These are phyloP conservation scores for Aurifilum marmelostoma DNA, from an alignment of 2,329 filamentous ascomycete species.

Conservation along the genomic window DNA sequence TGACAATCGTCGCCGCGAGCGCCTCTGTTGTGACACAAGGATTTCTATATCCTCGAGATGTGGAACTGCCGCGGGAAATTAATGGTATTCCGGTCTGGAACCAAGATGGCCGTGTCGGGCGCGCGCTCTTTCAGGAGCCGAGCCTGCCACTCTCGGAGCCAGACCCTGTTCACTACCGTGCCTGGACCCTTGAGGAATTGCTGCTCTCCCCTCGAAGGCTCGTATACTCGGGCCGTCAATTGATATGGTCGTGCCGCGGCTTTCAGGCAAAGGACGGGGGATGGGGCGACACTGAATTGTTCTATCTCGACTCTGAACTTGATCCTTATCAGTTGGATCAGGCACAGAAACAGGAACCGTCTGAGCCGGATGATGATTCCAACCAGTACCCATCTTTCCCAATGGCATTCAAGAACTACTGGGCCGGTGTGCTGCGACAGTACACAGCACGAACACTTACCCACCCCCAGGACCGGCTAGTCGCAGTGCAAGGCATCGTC, in stretches of 20 bases:
- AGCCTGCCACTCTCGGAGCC: background rate
- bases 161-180: background rate
- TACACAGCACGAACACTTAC: conserved; percentile 6
- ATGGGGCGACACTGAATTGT: background rate
- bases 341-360: background rate
- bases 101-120: background rate
- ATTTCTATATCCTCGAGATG: background rate
- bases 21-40: background rate
- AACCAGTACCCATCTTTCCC: background rate
- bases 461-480: background rate
- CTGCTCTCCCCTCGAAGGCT: background rate
- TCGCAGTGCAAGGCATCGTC: background rate
- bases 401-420: background rate
- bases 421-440: background rate
- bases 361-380: background rate
- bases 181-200: background rate
- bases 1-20: background rate
- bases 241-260: conserved; percentile 2
- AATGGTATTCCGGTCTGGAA: background rate
- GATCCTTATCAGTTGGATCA: background rate
- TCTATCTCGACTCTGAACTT: conserved; percentile 2
- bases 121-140: background rate
- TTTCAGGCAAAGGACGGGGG: background rate
- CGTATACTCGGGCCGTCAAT: background rate
- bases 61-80: background rate